A percentile compares a stretch with the other conserved stretches of the same genome.
Conservation (phyloP, 2,329 filamentous ascomycete species). For the Immersiporthe knoxdaviesiana region DNA sequence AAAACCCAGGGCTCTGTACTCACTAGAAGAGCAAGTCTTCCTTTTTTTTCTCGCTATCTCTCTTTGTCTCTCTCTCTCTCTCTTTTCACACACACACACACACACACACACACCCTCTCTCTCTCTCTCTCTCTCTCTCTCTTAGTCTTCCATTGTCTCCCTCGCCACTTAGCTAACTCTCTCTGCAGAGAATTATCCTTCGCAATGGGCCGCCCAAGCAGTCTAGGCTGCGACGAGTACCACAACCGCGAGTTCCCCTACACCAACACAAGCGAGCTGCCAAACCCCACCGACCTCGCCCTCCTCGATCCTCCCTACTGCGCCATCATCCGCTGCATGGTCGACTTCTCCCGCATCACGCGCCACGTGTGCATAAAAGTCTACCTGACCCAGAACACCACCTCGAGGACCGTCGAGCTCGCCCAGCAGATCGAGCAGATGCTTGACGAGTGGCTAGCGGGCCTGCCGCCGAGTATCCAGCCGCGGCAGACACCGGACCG, state of each 20-base stretch:
- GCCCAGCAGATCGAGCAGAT: slow-evolving; percentile 34
- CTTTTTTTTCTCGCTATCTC: no score
- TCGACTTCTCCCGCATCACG: slow-evolving; percentile 37
- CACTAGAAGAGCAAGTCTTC: slow-evolving; percentile 46
- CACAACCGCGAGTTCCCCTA: slow-evolving; percentile 46
- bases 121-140: no score
- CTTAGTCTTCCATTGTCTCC: not conserved
- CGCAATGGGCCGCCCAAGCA: slow-evolving; percentile 51
- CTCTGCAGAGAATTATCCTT: slow-evolving; percentile 49
- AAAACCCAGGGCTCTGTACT: slow-evolving; percentile 46
- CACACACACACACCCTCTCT: not conserved
- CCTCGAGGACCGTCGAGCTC: slow-evolving; percentile 30
- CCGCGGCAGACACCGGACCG: slow-evolving; percentile 28
- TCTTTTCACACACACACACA: not conserved
- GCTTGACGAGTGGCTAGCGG: slow-evolving; percentile 33
- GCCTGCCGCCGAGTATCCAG: slow-evolving; percentile 33
- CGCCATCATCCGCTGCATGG: slow-evolving; percentile 36
- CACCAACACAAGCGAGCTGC: slow-evolving; percentile 29
- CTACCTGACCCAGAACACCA: slow-evolving; percentile 33
- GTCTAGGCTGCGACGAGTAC: slow-evolving; percentile 51
- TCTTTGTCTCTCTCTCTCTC: not conserved
- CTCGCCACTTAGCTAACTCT: not conserved
- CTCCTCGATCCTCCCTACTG: slow-evolving; percentile 35
- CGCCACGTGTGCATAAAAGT: slow-evolving; percentile 34
- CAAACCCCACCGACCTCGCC: not conserved